Evolutionary conservation across 2,329 filamentous ascomycete species (phyloP), one percentile per base, ranked within the genome.

Genomic region (Pseudocercospora cruenta): DNA sequence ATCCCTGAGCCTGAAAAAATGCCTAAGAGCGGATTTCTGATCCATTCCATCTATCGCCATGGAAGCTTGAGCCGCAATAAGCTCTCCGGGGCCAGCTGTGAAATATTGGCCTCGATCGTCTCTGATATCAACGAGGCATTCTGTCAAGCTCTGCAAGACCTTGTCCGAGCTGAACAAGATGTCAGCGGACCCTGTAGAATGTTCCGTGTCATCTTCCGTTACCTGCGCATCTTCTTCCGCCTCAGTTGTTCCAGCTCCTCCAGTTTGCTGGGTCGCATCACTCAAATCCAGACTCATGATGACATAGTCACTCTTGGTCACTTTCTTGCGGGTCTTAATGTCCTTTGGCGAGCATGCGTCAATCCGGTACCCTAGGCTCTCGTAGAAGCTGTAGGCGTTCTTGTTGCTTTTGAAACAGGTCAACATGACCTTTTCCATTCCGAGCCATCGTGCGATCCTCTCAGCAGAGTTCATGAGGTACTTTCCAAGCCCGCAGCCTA

Each of bases 361-460:
- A 65, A 82, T 79, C 10, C 53, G 71, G 70, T 84, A 88, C 3
- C 90, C 90, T 12, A 87, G 76, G 67, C 81, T 85, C 55, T 81
- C 77, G 77, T 93, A 93, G 71, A 92, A 90, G 2, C 70, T 74
- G 47, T 85, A 78, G 0, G 85, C 91, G 2, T 78, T 77, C 33
- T 78, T 70, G 73, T 93, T 93, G 67, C 82, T 82, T 60, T 84
- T 77, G 73, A 92, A 93, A 73, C 90, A 91, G 1, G 90, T 92
- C 72, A 93, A 80, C 91, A 93, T 93, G 59, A 87, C 82, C 78
- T 92, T 92, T n/a, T 81, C 78, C 39, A 90, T 82, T 0, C 82
- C 81, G 22, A 89, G 83, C 62, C 83, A 83, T 22, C 77, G 69
- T 7, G 86, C 90, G 4, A 88, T 80, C 4, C 75, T 74, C 55